Percentiles rank a stretch among this genome's conserved stretches.
These are phyloP conservation scores for Haematococcus sp. DNA, from an alignment of 139 green algal genomes.

Conservation along the genomic window DNA sequence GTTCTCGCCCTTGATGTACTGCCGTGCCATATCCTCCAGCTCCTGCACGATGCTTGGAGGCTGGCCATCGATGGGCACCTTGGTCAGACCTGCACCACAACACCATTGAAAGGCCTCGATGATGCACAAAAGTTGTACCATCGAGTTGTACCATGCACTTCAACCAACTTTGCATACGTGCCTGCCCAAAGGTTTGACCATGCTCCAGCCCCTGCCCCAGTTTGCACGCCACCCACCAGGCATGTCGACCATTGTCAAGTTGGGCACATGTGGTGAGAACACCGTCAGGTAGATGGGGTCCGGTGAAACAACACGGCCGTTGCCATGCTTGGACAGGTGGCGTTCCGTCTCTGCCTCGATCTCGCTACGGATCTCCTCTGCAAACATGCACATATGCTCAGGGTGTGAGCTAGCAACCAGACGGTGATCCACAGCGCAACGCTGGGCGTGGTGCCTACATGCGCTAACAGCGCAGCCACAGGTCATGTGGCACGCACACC, in stretches of 20 bases:
- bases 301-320: slow-evolving; percentile 78
- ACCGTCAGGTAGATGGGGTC: slow-evolving; percentile 94
- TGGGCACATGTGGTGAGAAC: slow-evolving; percentile 85
- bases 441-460: too few species aligned
- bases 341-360: slow-evolving; percentile 92
- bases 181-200: too few species aligned
- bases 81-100: slow-evolving; percentile 79
- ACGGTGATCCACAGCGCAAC: too few species aligned
- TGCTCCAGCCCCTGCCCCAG: too few species aligned
- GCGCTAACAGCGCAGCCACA: too few species aligned
- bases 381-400: slow-evolving; percentile 8
- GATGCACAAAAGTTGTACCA: not conserved
- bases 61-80: slow-evolving; percentile 96
- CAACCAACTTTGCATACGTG: too few species aligned
- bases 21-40: slow-evolving; percentile 92
- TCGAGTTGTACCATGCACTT: not conserved
- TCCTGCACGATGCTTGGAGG: slow-evolving; percentile 89
- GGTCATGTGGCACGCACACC: too few species aligned
- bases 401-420: not conserved
- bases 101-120: not conserved
- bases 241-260: slow-evolving; percentile 96
- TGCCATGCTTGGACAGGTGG: slow-evolving; percentile 54
- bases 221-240: slow-evolving; percentile 59
- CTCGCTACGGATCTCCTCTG: slow-evolving; percentile 83
- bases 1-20: slow-evolving; percentile 80